Evolutionary conservation across 1,139 yeast genomes (phyloP).

Genomic region (Candida pseudoviswanathii): DNA sequence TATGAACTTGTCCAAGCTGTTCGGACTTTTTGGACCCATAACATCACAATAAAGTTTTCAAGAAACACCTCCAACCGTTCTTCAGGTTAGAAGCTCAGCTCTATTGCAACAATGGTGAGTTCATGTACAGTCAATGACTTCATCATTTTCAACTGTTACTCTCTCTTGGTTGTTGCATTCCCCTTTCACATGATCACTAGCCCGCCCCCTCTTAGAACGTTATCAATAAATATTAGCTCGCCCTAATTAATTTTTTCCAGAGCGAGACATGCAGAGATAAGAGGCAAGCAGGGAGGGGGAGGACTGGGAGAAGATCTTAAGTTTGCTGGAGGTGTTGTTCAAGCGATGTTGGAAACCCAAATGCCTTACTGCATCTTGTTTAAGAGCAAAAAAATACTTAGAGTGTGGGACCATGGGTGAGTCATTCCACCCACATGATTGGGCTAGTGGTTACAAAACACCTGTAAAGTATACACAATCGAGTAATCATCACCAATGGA

Average conservation of each 20-base stretch:
- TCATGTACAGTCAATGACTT: background rate
- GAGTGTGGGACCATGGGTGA: too few relatives aligned
- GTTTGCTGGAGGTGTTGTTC: too few relatives aligned
- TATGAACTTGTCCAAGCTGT: too few relatives aligned
- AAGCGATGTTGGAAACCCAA: too few relatives aligned
- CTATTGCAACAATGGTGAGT: too few relatives aligned
- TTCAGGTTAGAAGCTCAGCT: background rate
- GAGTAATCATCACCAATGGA: background rate
- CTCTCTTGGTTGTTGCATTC: background rate
- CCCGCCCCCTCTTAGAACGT: too few relatives aligned
- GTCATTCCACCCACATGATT: too few relatives aligned
- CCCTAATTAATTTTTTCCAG: background rate
- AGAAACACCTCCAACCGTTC: too few relatives aligned
- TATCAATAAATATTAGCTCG: background rate
- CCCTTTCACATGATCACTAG: background rate
- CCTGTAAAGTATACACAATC: background rate
- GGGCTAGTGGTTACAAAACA: background rate
- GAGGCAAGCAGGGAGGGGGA: background rate
- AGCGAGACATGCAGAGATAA: background rate
- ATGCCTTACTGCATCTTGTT: too few relatives aligned
- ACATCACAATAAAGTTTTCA: too few relatives aligned
- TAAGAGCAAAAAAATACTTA: too few relatives aligned
- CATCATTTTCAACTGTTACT: background rate
- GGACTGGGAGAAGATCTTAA: background rate
- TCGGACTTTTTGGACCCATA: too few relatives aligned